These are phyloP conservation scores for Berkeleyomyces rouxiae DNA, from an alignment of 2,329 filamentous ascomycete species.

Conservation along the genomic window DNA sequence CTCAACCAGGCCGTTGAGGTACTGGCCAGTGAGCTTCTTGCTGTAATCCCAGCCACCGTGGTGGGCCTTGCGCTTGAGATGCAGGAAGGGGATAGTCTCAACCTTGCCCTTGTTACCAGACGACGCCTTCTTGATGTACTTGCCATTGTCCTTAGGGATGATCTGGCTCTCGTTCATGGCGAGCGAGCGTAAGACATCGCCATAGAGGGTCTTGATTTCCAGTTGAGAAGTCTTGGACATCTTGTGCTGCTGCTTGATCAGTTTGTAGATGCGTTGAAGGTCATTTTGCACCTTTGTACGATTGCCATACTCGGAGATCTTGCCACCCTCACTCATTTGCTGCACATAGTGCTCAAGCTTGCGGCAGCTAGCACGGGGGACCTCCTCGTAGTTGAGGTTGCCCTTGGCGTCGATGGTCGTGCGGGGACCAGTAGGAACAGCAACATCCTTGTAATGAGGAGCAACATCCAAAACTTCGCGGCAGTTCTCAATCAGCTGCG, in stretches of 20 bases:
- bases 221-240: constrained; percentile 90
- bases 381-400: constrained; percentile 82
- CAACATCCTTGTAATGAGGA: constrained; percentile 92
- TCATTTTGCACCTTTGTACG: constrained; percentile 96
- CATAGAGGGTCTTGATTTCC: constrained; percentile 90
- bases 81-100: constrained; percentile 93
- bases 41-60: constrained; percentile 92
- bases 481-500: constrained; percentile 94
- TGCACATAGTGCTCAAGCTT: constrained; percentile 98
- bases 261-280: constrained; percentile 85
- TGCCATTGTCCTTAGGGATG: constrained; percentile 70
- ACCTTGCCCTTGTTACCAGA: constrained; percentile 68
- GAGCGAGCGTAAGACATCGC: constrained; percentile 81
- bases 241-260: constrained; percentile 97
- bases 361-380: constrained; percentile 70
- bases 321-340: constrained; percentile 96
- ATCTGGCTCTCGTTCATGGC: constrained; percentile 98
- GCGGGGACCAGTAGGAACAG: constrained; percentile 75
- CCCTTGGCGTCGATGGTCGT: constrained; percentile 86
- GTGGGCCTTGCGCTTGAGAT: constrained; percentile 83
- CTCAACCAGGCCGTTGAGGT: constrained; percentile 80
- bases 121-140: constrained; percentile 37
- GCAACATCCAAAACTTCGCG: constrained; percentile 71
- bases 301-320: constrained; percentile 97
- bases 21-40: constrained; percentile 90